phyloP scores from a whole-genome alignment of 345 rosid genomes.

The Turritis glabra region DNA sequence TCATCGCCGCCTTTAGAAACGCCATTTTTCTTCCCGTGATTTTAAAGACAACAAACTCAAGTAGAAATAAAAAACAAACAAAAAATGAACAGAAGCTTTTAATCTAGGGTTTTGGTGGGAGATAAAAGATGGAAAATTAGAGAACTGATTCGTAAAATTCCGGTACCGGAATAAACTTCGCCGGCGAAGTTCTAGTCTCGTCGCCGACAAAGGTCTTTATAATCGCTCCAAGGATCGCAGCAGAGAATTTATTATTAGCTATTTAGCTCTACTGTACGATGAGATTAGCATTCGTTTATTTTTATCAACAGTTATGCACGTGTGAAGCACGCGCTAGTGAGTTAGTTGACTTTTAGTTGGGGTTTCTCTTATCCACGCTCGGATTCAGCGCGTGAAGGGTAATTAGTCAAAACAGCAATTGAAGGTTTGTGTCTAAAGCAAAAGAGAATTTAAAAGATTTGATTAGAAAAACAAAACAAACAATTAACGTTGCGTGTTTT shows the following conservation, averaged over 20 bases:
- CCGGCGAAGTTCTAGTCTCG: conserved; percentile 20
- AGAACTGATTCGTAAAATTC: not conserved
- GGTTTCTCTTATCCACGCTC: not conserved
- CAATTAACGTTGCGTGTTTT: not conserved
- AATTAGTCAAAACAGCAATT: not conserved
- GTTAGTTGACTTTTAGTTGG: conserved; percentile 22
- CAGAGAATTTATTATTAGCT: no score
- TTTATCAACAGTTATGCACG: not conserved
- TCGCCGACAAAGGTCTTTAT: conserved; percentile 5
- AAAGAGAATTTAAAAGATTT: not conserved
- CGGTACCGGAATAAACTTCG: not conserved
- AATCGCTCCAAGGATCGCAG: conserved; percentile 14
- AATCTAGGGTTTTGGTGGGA: not conserved
- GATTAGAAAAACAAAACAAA: not conserved
- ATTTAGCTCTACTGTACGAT: no score
- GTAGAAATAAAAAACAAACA: no score
- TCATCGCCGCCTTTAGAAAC: not conserved
- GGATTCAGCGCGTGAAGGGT: conserved; percentile 2
- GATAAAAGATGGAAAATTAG: not conserved
- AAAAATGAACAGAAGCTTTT: not conserved
- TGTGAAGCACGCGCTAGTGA: conserved; percentile 21
- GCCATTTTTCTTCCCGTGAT: conserved; percentile 25
- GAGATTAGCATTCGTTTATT: not conserved
- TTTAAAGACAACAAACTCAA: not conserved
- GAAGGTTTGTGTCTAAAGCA: not conserved